A percentile compares a stretch with the other conserved stretches of the same genome.
phyloP scores from a whole-genome alignment of 2,329 filamentous ascomycete genomes.

The Bisporella sp. region DNA sequence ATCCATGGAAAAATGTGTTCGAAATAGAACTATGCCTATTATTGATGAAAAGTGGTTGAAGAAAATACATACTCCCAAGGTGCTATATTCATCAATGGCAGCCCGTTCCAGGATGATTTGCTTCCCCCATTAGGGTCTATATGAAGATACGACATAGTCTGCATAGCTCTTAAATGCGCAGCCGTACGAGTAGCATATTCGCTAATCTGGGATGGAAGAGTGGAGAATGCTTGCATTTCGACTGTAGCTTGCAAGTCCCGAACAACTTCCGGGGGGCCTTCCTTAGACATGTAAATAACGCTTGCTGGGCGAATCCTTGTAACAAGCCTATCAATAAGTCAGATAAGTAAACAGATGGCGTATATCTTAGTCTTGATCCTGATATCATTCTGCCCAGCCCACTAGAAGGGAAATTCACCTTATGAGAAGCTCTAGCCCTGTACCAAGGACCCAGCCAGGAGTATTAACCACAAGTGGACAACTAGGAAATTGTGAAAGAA shows the following conservation, averaged over 20 bases:
- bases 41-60: not conserved
- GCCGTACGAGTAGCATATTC: constrained; percentile 52
- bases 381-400: no score
- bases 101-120: constrained; percentile 38
- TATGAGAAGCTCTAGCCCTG: constrained; percentile 58
- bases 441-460: constrained; percentile 66
- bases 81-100: constrained; percentile 46
- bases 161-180: constrained; percentile 63
- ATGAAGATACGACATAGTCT: constrained; percentile 77
- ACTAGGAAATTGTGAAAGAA: constrained; percentile 31
- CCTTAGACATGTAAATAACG: constrained; percentile 61
- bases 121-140: constrained; percentile 21
- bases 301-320: constrained; percentile 47
- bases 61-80: constrained; percentile 44
- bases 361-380: no score
- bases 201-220: constrained; percentile 53
- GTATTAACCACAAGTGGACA: constrained; percentile 65
- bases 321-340: constrained; percentile 35
- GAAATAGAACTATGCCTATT: not conserved
- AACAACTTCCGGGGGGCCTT: constrained; percentile 52
- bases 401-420: constrained; percentile 21
- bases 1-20: no score
- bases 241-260: constrained; percentile 40
- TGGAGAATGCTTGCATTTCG: constrained; percentile 34
- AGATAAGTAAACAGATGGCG: not conserved